These are phyloP conservation scores for Venturiaceae sp. DNA, from an alignment of 2,329 filamentous ascomycete genomes.

Conservation along the genomic window DNA sequence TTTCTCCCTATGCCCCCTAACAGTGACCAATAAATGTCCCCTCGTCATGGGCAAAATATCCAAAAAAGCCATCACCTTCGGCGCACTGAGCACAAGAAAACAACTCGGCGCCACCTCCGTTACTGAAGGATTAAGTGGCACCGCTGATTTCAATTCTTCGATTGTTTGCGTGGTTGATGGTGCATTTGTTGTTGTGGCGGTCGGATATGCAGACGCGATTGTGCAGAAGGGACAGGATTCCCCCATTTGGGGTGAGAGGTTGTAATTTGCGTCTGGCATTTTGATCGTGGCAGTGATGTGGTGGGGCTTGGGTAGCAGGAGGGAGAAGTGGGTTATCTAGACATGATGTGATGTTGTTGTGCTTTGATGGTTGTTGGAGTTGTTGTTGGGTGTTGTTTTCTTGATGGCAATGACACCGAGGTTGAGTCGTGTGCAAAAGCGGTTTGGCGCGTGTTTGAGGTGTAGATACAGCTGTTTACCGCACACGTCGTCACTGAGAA, in stretches of 20 bases:
- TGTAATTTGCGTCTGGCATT: not conserved
- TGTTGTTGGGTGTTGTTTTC: too few relatives aligned
- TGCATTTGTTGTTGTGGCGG: constrained; percentile 13
- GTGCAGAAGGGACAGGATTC: constrained; percentile 46
- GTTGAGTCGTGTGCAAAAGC: too few relatives aligned
- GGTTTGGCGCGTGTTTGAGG: too few relatives aligned
- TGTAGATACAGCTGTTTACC: too few relatives aligned
- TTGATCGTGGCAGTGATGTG: too few relatives aligned
- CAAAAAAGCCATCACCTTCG: constrained; percentile 72
- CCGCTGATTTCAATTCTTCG: not conserved
- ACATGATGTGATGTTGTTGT: too few relatives aligned
- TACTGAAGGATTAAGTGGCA: constrained; percentile 15
- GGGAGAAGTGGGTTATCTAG: too few relatives aligned
- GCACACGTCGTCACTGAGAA: too few relatives aligned
- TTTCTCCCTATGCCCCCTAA: constrained; percentile 67
- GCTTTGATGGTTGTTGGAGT: too few relatives aligned
- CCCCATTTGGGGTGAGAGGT: not conserved
- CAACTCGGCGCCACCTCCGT: constrained; percentile 27
- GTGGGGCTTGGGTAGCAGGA: too few relatives aligned
- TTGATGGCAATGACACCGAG: too few relatives aligned
- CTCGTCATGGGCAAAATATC: constrained; percentile 83
- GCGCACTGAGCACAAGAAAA: constrained; percentile 66
- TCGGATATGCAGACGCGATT: constrained; percentile 43
- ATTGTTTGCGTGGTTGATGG: not conserved
- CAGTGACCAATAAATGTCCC: constrained; percentile 76